Percentiles rank a stretch among this genome's conserved stretches.
Evolutionary conservation across 352 stramenopile genomes (phyloP).

Genomic region (Phytopythium chamaehyphon): DNA sequence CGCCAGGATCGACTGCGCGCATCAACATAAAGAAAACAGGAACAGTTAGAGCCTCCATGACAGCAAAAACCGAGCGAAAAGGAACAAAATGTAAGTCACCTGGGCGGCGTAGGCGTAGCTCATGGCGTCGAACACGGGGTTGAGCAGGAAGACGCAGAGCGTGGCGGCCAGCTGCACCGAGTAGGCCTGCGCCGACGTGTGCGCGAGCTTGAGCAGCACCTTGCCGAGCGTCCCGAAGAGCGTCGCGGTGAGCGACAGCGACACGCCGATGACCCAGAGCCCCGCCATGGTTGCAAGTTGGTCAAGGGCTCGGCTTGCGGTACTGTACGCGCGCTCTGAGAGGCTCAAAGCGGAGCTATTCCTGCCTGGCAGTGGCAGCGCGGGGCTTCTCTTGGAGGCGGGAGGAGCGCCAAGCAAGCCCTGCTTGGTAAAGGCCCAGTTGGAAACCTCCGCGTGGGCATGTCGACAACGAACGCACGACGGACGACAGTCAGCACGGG

Average conservation of each 20-base stretch:
- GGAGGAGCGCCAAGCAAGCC: too few species aligned
- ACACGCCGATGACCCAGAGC: constrained; percentile 74
- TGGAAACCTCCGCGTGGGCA: too few species aligned
- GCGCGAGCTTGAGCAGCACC: constrained; percentile 83
- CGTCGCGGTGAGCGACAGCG: constrained; percentile 75
- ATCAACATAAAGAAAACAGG: not conserved
- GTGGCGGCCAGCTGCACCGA: constrained; percentile 66
- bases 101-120: constrained; percentile 84
- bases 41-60: not conserved
- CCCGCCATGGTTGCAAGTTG: constrained; percentile 20
- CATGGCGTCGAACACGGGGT: constrained; percentile 83
- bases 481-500: too few species aligned
- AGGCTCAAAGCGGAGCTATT: too few species aligned
- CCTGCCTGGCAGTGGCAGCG: too few species aligned
- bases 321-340: not conserved
- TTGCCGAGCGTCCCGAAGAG: constrained; percentile 85
- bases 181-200: constrained; percentile 53
- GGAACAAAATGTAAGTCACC: too few species aligned
- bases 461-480: too few species aligned
- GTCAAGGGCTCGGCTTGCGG: not conserved
- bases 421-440: too few species aligned
- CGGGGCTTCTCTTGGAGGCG: too few species aligned
- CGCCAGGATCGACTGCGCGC: constrained; percentile 70
- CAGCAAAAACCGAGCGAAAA: too few species aligned
- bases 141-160: constrained; percentile 78